A percentile compares a stretch with the other conserved stretches of the same genome.
Evolutionary conservation across 345 rosid genomes (phyloP).

Genomic region (Acer negundo): DNA sequence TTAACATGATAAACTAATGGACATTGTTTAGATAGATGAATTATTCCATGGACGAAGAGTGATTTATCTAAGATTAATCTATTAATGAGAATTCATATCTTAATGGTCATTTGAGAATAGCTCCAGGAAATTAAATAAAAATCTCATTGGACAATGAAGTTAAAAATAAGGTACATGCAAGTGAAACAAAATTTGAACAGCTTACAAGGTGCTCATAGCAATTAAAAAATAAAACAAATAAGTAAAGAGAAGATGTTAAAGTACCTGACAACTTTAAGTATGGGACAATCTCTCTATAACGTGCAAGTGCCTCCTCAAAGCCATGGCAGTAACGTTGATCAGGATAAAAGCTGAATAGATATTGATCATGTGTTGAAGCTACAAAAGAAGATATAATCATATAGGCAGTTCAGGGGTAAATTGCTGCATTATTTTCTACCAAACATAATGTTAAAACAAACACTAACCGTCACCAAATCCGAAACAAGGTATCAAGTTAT

Average conservation of each 20-base stretch:
- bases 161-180: background rate
- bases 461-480: slow-evolving; percentile 96
- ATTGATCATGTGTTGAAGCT: slow-evolving; percentile 79
- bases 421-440: background rate
- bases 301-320: slow-evolving; percentile 70
- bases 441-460: slow-evolving; percentile 14
- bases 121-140: background rate
- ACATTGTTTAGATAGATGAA: background rate
- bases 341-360: slow-evolving; percentile 79
- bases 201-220: slow-evolving; percentile 13
- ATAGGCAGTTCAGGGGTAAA: slow-evolving; percentile 13
- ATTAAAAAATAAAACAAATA: background rate
- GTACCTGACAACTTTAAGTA: slow-evolving; percentile 74
- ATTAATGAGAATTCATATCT: background rate
- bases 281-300: slow-evolving; percentile 83
- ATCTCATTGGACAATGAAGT: background rate
- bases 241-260: slow-evolving; percentile 14
- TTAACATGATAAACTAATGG: background rate
- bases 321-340: slow-evolving; percentile 65
- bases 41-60: slow-evolving; percentile 12
- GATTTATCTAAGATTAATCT: background rate
- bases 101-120: background rate
- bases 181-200: slow-evolving; percentile 3
- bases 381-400: slow-evolving; percentile 31
- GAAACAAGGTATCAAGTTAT: slow-evolving; percentile 91